Evolutionary conservation across 2,329 filamentous ascomycete genomes (phyloP).

Genomic region (Colletotrichum neosansevieriae): DNA sequence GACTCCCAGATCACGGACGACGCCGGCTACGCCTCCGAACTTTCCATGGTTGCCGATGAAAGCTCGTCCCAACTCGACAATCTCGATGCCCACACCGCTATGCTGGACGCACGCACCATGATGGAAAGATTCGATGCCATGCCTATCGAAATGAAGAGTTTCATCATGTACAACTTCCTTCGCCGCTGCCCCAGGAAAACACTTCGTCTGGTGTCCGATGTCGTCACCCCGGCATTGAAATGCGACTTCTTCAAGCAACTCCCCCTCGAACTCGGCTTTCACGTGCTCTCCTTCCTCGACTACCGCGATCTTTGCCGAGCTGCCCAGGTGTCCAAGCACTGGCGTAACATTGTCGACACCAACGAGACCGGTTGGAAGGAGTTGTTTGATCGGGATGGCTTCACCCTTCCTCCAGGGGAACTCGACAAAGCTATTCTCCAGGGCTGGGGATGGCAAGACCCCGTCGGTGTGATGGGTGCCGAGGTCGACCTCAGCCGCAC

Average conservation of each 20-base stretch:
- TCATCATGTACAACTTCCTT: slow-evolving; percentile 96
- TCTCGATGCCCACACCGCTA: slow-evolving; percentile 52
- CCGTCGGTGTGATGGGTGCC: slow-evolving; percentile 77
- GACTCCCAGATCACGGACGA: slow-evolving; percentile 58
- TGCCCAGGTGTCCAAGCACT: slow-evolving; percentile 93
- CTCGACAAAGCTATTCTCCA: slow-evolving; percentile 87
- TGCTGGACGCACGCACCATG: slow-evolving; percentile 87
- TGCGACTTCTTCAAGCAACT: slow-evolving; percentile 91
- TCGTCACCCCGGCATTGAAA: slow-evolving; percentile 93
- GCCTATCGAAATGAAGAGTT: slow-evolving; percentile 91
- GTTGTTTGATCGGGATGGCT: slow-evolving; percentile 87
- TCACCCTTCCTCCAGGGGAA: slow-evolving; percentile 81
- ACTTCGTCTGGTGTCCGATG: slow-evolving; percentile 87
- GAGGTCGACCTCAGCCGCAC: slow-evolving; percentile 83
- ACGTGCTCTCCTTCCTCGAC: slow-evolving; percentile 89
- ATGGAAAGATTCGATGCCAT: slow-evolving; percentile 92
- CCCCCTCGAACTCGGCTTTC: slow-evolving; percentile 86
- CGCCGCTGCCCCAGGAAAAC: slow-evolving; percentile 89
- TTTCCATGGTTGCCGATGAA: slow-evolving; percentile 32
- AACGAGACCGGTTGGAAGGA: slow-evolving; percentile 98
- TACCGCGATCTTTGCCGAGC: slow-evolving; percentile 88
- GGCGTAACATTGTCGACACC: slow-evolving; percentile 89
- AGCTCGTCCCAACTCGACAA: slow-evolving; percentile 46
- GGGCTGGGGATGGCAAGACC: slow-evolving; percentile 98
- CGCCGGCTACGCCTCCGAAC: slow-evolving; percentile 47